Conservation (phyloP, 805 yeast genomes). For the Candida coquimbonensis region DNA sequence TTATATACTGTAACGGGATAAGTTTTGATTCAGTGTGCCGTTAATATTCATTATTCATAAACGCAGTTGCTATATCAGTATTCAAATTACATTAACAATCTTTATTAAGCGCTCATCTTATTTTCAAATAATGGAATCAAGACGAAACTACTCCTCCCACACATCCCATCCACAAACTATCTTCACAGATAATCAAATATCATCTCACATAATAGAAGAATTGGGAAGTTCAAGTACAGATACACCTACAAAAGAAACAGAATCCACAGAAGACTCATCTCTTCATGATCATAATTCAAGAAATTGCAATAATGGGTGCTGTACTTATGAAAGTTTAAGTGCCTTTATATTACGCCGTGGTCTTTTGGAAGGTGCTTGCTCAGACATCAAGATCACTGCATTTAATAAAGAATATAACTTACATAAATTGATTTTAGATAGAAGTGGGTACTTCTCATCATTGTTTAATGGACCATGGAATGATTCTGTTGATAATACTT, state of each 20-base stretch:
- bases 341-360: slow-evolving; percentile 33
- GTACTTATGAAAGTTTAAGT: slow-evolving; percentile 16
- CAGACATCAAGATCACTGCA: slow-evolving; percentile 42
- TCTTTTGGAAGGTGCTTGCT: slow-evolving; percentile 37
- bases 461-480: slow-evolving; percentile 40
- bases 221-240: neutral
- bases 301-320: slow-evolving; percentile 25
- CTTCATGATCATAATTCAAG: neutral
- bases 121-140: neutral
- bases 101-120: no score
- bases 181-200: neutral
- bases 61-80: no score
- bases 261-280: neutral
- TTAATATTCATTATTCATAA: no score
- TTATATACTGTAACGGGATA: no score
- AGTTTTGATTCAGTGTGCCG: no score
- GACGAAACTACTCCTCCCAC: neutral
- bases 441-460: slow-evolving; percentile 41
- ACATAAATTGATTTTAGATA: slow-evolving; percentile 38
- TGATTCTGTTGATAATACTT: slow-evolving; percentile 15
- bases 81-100: no score
- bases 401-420: slow-evolving; percentile 38
- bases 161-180: neutral
- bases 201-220: neutral
- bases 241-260: slow-evolving; percentile 5